Evolutionary conservation across 2,329 filamentous ascomycete species (phyloP).

Genomic region (Cladophialophora carrionii): DNA sequence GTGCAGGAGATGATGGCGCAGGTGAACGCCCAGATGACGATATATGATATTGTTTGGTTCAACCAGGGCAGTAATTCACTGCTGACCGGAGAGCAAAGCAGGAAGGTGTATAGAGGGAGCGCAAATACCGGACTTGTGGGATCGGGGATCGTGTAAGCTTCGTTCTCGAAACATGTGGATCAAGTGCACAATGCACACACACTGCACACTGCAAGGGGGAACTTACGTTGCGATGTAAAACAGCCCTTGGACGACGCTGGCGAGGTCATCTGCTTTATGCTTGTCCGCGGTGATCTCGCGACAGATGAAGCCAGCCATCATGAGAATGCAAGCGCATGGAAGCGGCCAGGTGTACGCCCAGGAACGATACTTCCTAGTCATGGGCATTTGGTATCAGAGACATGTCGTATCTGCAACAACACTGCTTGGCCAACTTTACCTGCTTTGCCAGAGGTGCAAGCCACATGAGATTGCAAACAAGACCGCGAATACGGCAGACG

Average conservation of each 20-base stretch:
- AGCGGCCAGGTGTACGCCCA: slow-evolving; percentile 28
- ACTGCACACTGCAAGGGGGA: neutral
- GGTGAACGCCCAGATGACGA: slow-evolving; percentile 14
- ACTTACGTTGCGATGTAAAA: slow-evolving; percentile 32
- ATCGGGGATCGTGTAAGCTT: neutral
- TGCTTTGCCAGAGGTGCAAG: slow-evolving; percentile 32
- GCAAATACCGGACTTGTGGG: slow-evolving; percentile 17
- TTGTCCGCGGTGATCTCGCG: slow-evolving; percentile 27
- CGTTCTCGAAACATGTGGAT: neutral
- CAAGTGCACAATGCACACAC: too few relatives aligned
- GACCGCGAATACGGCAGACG: slow-evolving; percentile 28
- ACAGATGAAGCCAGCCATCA: slow-evolving; percentile 32
- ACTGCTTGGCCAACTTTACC: slow-evolving; percentile 1
- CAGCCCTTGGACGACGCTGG: slow-evolving; percentile 25
- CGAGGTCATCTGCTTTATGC: slow-evolving; percentile 16
- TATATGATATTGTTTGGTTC: slow-evolving; percentile 6
- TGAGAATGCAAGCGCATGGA: slow-evolving; percentile 27
- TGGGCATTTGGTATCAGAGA: neutral
- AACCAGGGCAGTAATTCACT: neutral
- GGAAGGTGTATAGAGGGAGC: slow-evolving; percentile 22
- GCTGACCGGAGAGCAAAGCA: slow-evolving; percentile 12
- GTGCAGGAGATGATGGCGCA: slow-evolving; percentile 26
- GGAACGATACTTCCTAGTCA: slow-evolving; percentile 22
- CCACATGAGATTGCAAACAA: slow-evolving; percentile 26
- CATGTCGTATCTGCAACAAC: neutral